These are phyloP conservation scores for Curvularia eragrostidis DNA, from an alignment of 2,329 filamentous ascomycete genomes.

Conservation along the genomic window DNA sequence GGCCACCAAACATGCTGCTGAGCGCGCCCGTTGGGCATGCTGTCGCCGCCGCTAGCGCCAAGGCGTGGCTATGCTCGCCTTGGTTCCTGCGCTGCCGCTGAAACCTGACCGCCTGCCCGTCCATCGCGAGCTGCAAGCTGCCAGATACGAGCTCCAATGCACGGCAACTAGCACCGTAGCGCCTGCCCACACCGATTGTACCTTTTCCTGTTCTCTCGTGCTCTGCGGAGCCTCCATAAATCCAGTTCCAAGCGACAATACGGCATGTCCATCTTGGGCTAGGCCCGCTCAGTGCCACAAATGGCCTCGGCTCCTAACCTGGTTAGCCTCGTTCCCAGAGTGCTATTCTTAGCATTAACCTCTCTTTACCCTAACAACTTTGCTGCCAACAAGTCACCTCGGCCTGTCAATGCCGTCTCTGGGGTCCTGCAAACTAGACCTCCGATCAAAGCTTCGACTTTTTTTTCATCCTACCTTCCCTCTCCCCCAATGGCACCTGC, in stretches of 20 bases:
- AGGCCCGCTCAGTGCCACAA: constrained; percentile 28
- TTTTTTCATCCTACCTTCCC: not conserved
- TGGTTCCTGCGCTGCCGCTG: not conserved
- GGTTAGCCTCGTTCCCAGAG: constrained; percentile 12
- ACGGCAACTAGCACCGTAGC: not conserved
- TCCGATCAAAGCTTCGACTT: constrained; percentile 16
- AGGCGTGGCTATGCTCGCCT: not conserved
- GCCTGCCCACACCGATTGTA: not conserved
- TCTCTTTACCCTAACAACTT: constrained; percentile 18
- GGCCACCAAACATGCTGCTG: not conserved
- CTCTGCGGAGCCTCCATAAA: constrained; percentile 8
- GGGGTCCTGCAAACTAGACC: constrained; percentile 20
- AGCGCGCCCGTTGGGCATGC: not conserved
- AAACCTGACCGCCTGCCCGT: not conserved
- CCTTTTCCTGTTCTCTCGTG: not conserved
- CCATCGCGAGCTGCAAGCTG: not conserved
- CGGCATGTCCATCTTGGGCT: constrained; percentile 25
- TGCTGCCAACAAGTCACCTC: constrained; percentile 6
- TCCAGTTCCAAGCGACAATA: constrained; percentile 41
- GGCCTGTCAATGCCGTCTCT: constrained; percentile 8
- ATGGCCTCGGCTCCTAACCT: constrained; percentile 29
- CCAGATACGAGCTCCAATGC: not conserved
- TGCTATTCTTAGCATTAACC: constrained; percentile 46
- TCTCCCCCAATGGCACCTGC: not conserved
- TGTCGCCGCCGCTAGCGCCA: not conserved